phyloP scores from a whole-genome alignment of 2,329 filamentous ascomycete genomes.

The Gaeumannomyces tritici region DNA sequence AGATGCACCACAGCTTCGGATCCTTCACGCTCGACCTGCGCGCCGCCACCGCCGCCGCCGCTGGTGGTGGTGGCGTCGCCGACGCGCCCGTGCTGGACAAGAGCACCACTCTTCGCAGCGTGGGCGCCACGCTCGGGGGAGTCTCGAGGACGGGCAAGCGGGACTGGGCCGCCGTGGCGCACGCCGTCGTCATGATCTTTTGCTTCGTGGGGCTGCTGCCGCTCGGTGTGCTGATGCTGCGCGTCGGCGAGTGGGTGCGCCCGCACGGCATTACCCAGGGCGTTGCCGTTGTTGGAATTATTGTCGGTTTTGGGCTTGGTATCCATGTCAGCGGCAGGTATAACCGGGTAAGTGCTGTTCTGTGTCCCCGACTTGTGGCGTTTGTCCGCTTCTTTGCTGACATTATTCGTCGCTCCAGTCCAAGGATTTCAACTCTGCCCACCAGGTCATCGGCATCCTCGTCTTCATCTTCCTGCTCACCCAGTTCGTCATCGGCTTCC shows the following conservation, averaged over 20 bases:
- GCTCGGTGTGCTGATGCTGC: conserved; percentile 41
- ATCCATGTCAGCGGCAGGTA: conserved; percentile 43
- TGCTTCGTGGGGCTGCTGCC: conserved; percentile 47
- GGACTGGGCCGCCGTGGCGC: conserved; percentile 30
- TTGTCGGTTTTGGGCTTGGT: conserved; percentile 42
- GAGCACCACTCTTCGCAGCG: conserved; percentile 16
- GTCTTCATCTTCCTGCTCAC: conserved; percentile 39
- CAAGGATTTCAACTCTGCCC: conserved; percentile 38
- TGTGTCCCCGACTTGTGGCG: too few relatives aligned
- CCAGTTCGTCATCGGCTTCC: conserved; percentile 43
- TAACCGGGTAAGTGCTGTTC: conserved; percentile 37
- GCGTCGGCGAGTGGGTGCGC: conserved; percentile 38
- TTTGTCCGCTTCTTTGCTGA: too few relatives aligned
- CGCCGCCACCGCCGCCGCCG: conserved; percentile 22
- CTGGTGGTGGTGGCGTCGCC: conserved; percentile 22
- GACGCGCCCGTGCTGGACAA: conserved; percentile 29
- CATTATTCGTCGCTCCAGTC: conserved; percentile 25
- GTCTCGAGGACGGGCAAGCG: conserved; percentile 14
- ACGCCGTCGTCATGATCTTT: conserved; percentile 45
- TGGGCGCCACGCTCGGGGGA: conserved; percentile 22
- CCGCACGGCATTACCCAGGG: conserved; percentile 47
- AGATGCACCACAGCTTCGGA: conserved; percentile 43
- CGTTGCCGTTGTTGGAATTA: conserved; percentile 34
- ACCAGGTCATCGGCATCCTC: conserved; percentile 51
- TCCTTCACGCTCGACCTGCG: conserved; percentile 46